Conservation (phyloP, 2,329 filamentous ascomycete species). For the Pseudomassariella vexata region DNA sequence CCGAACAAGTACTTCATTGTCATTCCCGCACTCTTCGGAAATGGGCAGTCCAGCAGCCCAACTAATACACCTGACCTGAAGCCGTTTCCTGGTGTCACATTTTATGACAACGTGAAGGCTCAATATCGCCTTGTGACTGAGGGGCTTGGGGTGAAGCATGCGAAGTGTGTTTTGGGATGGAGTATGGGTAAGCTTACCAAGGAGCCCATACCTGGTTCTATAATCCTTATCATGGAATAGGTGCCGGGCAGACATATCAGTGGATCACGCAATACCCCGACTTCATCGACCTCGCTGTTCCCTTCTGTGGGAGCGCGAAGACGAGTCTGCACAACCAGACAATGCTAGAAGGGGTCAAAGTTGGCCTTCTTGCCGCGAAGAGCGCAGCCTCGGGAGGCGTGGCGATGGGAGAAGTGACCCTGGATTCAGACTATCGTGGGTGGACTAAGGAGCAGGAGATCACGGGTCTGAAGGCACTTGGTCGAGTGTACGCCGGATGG, state of each 20-base stretch:
- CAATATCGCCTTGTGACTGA: constrained; percentile 62
- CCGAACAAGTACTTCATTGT: constrained; percentile 54
- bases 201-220: no score
- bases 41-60: constrained; percentile 62
- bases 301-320: constrained; percentile 61
- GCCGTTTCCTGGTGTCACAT: constrained; percentile 56
- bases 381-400: constrained; percentile 45
- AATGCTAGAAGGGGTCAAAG: constrained; percentile 55
- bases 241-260: constrained; percentile 59
- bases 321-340: constrained; percentile 64
- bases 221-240: no score
- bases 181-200: constrained; percentile 42
- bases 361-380: constrained; percentile 51
- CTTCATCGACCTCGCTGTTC: constrained; percentile 59
- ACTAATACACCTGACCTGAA: constrained; percentile 50
- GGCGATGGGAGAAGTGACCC: constrained; percentile 34
- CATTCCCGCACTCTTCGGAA: constrained; percentile 63
- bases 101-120: constrained; percentile 65
- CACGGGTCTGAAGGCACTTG: constrained; percentile 58
- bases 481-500: constrained; percentile 73
- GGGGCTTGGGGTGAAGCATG: constrained; percentile 53
- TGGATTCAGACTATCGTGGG: constrained; percentile 28
- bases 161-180: constrained; percentile 61
- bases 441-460: constrained; percentile 51
- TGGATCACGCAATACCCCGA: constrained; percentile 59